These are phyloP conservation scores for Epicoccum nigrum DNA, from an alignment of 2,329 filamentous ascomycete genomes.

Conservation along the genomic window DNA sequence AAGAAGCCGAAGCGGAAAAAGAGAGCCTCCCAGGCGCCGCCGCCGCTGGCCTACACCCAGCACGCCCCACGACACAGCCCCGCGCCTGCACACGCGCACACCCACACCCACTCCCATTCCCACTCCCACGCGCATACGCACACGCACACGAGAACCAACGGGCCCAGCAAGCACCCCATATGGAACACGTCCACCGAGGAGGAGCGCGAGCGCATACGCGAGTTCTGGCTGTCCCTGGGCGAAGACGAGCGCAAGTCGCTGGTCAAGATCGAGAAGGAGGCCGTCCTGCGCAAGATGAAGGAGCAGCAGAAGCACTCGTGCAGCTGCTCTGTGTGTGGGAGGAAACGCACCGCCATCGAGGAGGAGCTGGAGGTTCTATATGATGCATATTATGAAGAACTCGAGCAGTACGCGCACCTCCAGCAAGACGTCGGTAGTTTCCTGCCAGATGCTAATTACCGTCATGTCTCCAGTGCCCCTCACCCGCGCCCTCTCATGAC, in stretches of 20 bases:
- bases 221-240: conserved; percentile 94
- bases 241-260: conserved; percentile 94
- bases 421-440: conserved; percentile 74
- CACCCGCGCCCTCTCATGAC: conserved; percentile 65
- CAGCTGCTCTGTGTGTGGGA: conserved; percentile 94
- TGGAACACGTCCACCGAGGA: conserved; percentile 96
- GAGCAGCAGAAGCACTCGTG: conserved; percentile 99
- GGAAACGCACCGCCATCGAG: conserved; percentile 95
- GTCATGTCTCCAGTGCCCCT: conserved; percentile 59
- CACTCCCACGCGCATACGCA: conserved; percentile 45
- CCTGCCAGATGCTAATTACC: conserved; percentile 69
- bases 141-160: conserved; percentile 44
- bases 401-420: conserved; percentile 95
- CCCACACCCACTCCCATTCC: too few relatives aligned
- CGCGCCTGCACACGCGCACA: conserved; percentile 52
- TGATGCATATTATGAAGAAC: conserved; percentile 97
- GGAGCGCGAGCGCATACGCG: conserved; percentile 95
- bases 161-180: conserved; percentile 76
- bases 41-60: conserved; percentile 40
- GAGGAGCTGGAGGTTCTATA: conserved; percentile 97
- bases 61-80: conserved; percentile 46
- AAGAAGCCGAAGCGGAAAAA: conserved; percentile 73
- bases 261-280: conserved; percentile 98
- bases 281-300: conserved; percentile 98
- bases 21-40: conserved; percentile 58